Evolutionary conservation across 1,284 basidiomycete genomes (phyloP), one percentile per base, ranked within the genome.

Genomic region (Thelephora terrestris): DNA sequence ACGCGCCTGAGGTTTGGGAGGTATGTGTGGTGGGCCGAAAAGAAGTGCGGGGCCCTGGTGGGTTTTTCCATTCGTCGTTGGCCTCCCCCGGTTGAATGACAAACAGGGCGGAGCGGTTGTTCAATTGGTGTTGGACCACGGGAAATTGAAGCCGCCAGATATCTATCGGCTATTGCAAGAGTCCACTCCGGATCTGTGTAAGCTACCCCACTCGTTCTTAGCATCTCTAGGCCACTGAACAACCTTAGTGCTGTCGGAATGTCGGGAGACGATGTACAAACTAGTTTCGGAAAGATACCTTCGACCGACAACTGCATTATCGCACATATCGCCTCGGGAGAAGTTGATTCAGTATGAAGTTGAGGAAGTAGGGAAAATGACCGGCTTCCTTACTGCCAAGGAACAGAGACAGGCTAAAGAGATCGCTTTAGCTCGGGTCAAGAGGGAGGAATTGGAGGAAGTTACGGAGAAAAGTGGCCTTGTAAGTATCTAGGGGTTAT

Each of bases 131-230:
- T 69, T 95, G 47, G 78, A 91, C 58, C 85, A 91, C 59, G 93
- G 93, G 38, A 94, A 94, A 64, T 75, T 96, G 55, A 78, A 80
- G 46, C 75, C 83, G 7, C 79, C 78, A 57, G 84, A 90, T 51
- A 78, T 93, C 43, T 90, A 17, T 70, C 73, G 9, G 61, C 67
- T 6, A 10, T 14, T 32, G 7, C 65, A 66, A 46, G 76, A 84
- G 51, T 63, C 70, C 5, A 32, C 29, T 32, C 14, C 29, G 14
- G 14, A 14, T 32, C 12, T 32, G 6, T 14, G 29, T 32, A 14
- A 32, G 29, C 29, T 12, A 14, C 12, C 14, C 12, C 7, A 3
- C 29, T 32, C 14, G 29, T 32, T 32, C 29, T 10, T 3, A 12
- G 9, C 29, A 3, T 3, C 14, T 14, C 12, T 32, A 3, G 5